Base-by-base conservation (phyloP, 768 basidiomycete genomes). In the Leucosporidium yakuticum region DNA sequence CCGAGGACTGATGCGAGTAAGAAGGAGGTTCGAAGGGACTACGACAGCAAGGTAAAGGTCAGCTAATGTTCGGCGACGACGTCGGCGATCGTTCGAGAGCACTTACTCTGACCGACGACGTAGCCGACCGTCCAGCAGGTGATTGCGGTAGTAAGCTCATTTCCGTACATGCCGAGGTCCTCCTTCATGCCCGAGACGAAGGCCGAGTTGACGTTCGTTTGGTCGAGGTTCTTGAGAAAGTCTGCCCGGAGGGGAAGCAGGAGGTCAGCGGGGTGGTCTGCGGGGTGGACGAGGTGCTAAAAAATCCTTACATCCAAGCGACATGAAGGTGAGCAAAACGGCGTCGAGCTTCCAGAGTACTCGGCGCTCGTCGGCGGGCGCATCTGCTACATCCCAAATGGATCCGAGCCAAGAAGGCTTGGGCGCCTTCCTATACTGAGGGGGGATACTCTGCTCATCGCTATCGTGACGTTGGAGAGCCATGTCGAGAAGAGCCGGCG, bases 111-210 rank as follows among this genome's bases (percentile, higher is more conserved):
- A 7, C 29, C 29, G 7, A 32, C 3, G 36, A 59, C 58, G 58
- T 59, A 34, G 31, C 56, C 31, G 19, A 36, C 20, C 1, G 32
- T 58, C 32, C 31, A 34, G 27, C 36, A 9, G 7, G 59, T 60
- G 17, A 60, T 49, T 4, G 39, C 59, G 1, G 44, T 62, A 17
- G 60, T 87, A 74, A 84, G 84, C 59, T 88, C 81, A 44, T 82
- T 86, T 54, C 86, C 86, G 53, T 81, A 77, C 85, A 88, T 87
- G 65, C 83, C 74, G 47, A 88, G 80, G 32, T 88, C 87, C 77
- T 88, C 86, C 71, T 83, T 85, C 88, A 89, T 88, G 14, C 87
- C 88, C 11, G 86, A 88, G 31, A 87, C 86, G 77, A 87, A 88
- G 17, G 87, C 87, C 25, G 44, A 48, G 47, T 60, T 60, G 44